phyloP scores from a whole-genome alignment of 805 yeast genomes.

The Zygotorulaspora sp. region DNA sequence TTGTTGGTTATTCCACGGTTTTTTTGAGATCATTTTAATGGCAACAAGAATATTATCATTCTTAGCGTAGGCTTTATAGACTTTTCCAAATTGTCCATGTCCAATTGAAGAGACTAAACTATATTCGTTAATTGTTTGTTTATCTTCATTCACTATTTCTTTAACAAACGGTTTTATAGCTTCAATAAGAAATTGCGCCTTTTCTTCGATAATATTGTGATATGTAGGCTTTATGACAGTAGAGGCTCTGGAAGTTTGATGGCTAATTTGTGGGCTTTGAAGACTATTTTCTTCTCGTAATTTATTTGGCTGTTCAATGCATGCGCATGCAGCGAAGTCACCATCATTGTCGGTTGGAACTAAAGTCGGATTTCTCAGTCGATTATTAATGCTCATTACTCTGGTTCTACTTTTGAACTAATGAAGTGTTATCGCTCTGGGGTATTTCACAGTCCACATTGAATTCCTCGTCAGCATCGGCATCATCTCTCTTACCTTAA shows the following conservation, averaged over 20 bases:
- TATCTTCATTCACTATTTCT: slow-evolving; percentile 5
- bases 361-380: slow-evolving; percentile 6
- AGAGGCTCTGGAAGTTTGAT: slow-evolving; percentile 1
- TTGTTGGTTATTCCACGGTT: slow-evolving; percentile 24
- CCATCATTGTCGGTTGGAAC: slow-evolving; percentile 1
- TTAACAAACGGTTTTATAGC: slow-evolving; percentile 14
- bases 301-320: neutral
- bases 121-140: slow-evolving; percentile 18
- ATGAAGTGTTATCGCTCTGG: no score
- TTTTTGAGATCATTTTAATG: slow-evolving; percentile 29
- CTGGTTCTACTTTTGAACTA: no score
- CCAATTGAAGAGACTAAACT: slow-evolving; percentile 23
- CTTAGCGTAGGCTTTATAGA: slow-evolving; percentile 22
- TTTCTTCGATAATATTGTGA: slow-evolving; percentile 18
- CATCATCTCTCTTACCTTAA: no score
- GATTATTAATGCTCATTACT: slow-evolving; percentile 1
- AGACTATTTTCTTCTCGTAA: neutral
- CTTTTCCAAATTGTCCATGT: slow-evolving; percentile 34
- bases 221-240: slow-evolving; percentile 12
- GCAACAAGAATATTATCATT: slow-evolving; percentile 21
- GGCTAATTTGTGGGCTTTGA: neutral
- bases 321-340: neutral
- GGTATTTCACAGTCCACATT: no score
- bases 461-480: no score
- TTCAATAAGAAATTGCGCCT: slow-evolving; percentile 9